Percentiles rank a stretch among this genome's conserved stretches.
phyloP scores from a whole-genome alignment of 2,329 filamentous ascomycete genomes.

The Cyphellophora attinorum region DNA sequence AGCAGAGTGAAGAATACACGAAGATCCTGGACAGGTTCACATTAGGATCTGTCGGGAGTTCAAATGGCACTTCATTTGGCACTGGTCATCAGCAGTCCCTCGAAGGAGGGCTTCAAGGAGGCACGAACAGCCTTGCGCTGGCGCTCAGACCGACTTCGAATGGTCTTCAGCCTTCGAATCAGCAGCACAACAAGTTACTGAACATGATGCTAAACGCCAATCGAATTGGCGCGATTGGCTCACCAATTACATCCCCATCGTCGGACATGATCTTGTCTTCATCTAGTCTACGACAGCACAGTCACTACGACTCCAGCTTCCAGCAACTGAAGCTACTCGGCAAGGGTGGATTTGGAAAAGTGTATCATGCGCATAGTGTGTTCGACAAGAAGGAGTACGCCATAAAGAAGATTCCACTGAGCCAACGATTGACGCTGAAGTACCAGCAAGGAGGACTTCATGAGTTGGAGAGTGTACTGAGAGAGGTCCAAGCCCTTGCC shows the following conservation, averaged over 20 bases:
- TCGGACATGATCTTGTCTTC: constrained; percentile 13
- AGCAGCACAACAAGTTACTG: constrained; percentile 7
- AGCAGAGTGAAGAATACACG: constrained; percentile 30
- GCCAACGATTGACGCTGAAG: constrained; percentile 39
- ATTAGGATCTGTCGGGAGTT: too few relatives aligned
- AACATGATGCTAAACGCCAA: constrained; percentile 15
- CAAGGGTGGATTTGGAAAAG: constrained; percentile 56
- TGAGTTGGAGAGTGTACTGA: constrained; percentile 47
- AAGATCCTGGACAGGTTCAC: constrained; percentile 30
- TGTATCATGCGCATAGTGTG: constrained; percentile 52
- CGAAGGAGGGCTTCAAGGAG: constrained; percentile 1
- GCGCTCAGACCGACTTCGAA: not conserved
- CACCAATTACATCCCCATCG: constrained; percentile 11
- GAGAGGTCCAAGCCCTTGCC: constrained; percentile 54
- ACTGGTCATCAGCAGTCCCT: too few relatives aligned
- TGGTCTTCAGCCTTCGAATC: constrained; percentile 2
- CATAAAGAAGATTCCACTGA: constrained; percentile 56
- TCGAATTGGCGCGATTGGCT: constrained; percentile 19
- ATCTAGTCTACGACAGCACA: constrained; percentile 20
- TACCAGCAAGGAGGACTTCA: constrained; percentile 42
- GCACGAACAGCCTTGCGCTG: constrained; percentile 3
- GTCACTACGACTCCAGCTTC: constrained; percentile 42
- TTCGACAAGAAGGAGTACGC: constrained; percentile 56
- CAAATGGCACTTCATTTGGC: too few relatives aligned
- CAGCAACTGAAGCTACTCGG: constrained; percentile 48